These are phyloP conservation scores for Hemisphaericaspora subhashii DNA, from an alignment of 1,139 yeast genomes.

Conservation along the genomic window DNA sequence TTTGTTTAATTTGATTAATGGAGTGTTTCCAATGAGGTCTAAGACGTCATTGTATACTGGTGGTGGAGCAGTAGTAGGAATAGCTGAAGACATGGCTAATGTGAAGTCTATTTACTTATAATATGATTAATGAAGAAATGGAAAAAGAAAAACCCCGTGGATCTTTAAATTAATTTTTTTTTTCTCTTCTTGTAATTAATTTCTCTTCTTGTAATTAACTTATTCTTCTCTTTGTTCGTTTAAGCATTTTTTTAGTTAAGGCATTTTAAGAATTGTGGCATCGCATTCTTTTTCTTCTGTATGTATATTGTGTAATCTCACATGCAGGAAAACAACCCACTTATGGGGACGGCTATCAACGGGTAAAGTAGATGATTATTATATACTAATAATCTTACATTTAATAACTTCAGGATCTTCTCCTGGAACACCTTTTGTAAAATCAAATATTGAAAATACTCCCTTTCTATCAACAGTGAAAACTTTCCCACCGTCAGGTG, in stretches of 20 bases:
- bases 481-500: constrained; percentile 78
- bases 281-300: neutral
- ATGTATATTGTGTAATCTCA: neutral
- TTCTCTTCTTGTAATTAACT: too few relatives aligned
- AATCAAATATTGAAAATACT: constrained; percentile 73
- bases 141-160: too few relatives aligned
- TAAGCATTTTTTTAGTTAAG: too few relatives aligned
- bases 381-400: constrained; percentile 55
- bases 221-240: too few relatives aligned
- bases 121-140: too few relatives aligned
- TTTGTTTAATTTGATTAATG: constrained; percentile 70
- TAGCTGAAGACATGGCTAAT: constrained; percentile 9
- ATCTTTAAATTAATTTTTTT: constrained; percentile 7
- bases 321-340: neutral
- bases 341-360: too few relatives aligned
- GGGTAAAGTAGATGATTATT: too few relatives aligned
- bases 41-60: constrained; percentile 43
- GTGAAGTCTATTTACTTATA: too few relatives aligned
- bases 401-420: constrained; percentile 76
- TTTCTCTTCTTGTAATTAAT: too few relatives aligned
- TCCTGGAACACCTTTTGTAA: constrained; percentile 79
- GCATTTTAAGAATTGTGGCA: neutral
- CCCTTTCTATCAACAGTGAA: constrained; percentile 83
- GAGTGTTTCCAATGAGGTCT: constrained; percentile 82
- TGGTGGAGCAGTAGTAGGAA: constrained; percentile 23